Percentiles rank a stretch among this genome's conserved stretches.
phyloP scores from a whole-genome alignment of 129 eudicot species.

The Artemisia annua region DNA sequence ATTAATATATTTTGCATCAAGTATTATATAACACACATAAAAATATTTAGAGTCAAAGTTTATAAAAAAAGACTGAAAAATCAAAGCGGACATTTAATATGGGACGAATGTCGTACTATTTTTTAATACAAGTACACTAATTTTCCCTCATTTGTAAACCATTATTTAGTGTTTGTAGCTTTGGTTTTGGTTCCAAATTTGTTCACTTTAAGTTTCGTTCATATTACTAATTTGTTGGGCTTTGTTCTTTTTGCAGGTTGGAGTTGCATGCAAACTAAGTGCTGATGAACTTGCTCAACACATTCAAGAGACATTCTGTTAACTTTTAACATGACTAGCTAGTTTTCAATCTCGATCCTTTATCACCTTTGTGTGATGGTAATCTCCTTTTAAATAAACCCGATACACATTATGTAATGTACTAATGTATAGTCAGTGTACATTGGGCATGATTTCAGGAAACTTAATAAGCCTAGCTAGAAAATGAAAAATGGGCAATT shows the following conservation, averaged over 20 bases:
- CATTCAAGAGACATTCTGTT: slow-evolving; percentile 83
- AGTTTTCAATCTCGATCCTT: not conserved
- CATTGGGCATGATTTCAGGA: not conserved
- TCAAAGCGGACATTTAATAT: too few species aligned
- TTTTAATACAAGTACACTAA: too few species aligned
- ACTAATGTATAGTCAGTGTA: not conserved
- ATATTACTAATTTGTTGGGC: not conserved
- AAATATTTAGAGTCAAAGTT: too few species aligned
- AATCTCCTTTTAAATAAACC: not conserved
- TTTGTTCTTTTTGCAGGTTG: slow-evolving; percentile 52
- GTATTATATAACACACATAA: too few species aligned
- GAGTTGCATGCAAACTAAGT: slow-evolving; percentile 91
- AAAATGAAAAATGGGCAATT: not conserved
- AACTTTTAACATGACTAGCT: slow-evolving; percentile 4
- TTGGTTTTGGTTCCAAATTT: not conserved
- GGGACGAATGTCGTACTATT: too few species aligned
- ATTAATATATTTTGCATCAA: too few species aligned
- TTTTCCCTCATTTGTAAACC: too few species aligned
- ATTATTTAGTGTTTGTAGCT: not conserved
- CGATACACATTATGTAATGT: not conserved
- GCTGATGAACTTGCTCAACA: slow-evolving; percentile 90
- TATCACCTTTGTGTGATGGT: not conserved
- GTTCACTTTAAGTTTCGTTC: not conserved
- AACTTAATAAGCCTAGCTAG: not conserved
- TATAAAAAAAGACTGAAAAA: too few species aligned